Conservation (phyloP, 2,329 filamentous ascomycete species). For the Botrytis sinoallii region DNA sequence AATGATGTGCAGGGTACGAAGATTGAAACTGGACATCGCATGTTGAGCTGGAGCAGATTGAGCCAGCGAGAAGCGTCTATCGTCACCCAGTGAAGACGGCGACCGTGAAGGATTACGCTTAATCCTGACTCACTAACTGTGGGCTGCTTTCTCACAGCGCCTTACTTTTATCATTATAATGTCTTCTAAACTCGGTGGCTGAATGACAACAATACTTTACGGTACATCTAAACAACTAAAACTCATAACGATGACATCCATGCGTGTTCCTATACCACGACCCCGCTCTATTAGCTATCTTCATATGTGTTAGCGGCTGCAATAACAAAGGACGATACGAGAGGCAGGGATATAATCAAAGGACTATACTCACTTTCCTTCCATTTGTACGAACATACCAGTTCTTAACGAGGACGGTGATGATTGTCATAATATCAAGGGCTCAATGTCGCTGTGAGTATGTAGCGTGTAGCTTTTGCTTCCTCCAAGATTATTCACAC, state of each 20-base stretch:
- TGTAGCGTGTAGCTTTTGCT: neutral
- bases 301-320: neutral
- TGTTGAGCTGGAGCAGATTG: constrained; percentile 32
- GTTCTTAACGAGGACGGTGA: no score
- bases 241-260: neutral
- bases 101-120: constrained; percentile 36
- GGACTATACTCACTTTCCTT: neutral
- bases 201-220: neutral
- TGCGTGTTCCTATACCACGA: neutral
- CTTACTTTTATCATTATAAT: neutral
- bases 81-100: constrained; percentile 38
- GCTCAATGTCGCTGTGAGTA: neutral
- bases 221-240: neutral
- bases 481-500: neutral
- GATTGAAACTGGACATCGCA: constrained; percentile 30
- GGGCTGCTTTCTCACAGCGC: neutral
- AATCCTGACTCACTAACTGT: constrained; percentile 22
- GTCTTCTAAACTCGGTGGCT: neutral
- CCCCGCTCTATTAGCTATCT: neutral
- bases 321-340: neutral
- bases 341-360: neutral
- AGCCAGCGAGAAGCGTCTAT: constrained; percentile 33
- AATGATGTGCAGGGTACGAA: constrained; percentile 31
- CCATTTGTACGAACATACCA: neutral
- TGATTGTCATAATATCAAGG: neutral